These are phyloP conservation scores for Hanseniaspora gamundiae DNA, from an alignment of 1,139 yeast species.

Conservation along the genomic window DNA sequence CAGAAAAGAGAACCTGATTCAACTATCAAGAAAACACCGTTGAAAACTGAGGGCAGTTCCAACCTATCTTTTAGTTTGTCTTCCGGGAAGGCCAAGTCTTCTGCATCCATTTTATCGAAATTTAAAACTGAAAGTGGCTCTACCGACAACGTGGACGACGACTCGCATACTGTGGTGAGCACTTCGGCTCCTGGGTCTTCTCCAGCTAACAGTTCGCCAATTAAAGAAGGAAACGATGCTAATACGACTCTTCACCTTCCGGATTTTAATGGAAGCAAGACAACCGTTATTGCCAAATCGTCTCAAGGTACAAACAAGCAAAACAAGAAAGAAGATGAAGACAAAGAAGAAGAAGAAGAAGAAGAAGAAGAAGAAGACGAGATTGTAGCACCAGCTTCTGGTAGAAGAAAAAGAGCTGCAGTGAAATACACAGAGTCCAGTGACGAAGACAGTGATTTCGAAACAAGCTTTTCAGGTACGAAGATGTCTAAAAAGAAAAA, in stretches of 20 bases:
- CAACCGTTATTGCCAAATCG: slow-evolving; percentile 2
- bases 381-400: slow-evolving; percentile 3
- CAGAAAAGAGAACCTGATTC: slow-evolving; percentile 16
- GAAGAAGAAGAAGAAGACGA: slow-evolving; percentile 12
- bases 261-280: slow-evolving; percentile 7
- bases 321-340: not conserved
- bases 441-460: slow-evolving; percentile 24
- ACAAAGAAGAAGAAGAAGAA: slow-evolving; percentile 20
- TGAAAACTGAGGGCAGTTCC: not conserved
- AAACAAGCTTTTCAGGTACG: slow-evolving; percentile 10
- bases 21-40: slow-evolving; percentile 6
- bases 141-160: slow-evolving; percentile 1
- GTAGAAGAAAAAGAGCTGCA: slow-evolving; percentile 7
- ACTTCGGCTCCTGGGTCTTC: not conserved
- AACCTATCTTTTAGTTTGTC: not conserved
- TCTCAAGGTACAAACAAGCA: slow-evolving; percentile 4
- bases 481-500: slow-evolving; percentile 8
- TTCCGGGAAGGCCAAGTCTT: slow-evolving; percentile 9
- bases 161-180: not conserved
- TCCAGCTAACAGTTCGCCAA: not conserved
- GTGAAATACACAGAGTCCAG: slow-evolving; percentile 29
- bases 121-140: not conserved
- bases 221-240: not conserved
- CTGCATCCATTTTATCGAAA: slow-evolving; percentile 1
- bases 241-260: slow-evolving; percentile 1